phyloP scores from a whole-genome alignment of 2,329 filamentous ascomycete genomes.

The Colletotrichum cordylinicola region DNA sequence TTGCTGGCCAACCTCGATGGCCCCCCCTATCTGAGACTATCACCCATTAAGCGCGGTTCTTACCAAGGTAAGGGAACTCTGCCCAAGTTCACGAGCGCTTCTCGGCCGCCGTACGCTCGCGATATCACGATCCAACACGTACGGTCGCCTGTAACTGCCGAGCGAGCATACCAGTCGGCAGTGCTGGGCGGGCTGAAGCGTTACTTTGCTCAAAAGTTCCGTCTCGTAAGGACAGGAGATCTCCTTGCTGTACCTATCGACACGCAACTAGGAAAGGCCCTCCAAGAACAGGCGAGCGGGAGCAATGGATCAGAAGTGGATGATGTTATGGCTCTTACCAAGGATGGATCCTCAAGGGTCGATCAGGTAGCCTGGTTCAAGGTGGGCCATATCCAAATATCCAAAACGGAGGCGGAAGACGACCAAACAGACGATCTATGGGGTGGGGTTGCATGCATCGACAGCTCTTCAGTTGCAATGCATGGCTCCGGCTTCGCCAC shows the following conservation, averaged over 20 bases:
- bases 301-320: conserved; percentile 72
- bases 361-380: conserved; percentile 90
- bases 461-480: conserved; percentile 86
- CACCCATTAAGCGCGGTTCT: conserved; percentile 64
- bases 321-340: conserved; percentile 62
- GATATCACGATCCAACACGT: conserved; percentile 91
- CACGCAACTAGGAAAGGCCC: conserved; percentile 78
- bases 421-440: conserved; percentile 73
- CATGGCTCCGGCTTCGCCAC: conserved; percentile 90
- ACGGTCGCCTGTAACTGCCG: conserved; percentile 86
- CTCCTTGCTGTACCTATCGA: conserved; percentile 90
- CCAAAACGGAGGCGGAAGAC: conserved; percentile 54
- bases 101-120: conserved; percentile 63
- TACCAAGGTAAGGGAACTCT: conserved; percentile 58
- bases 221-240: conserved; percentile 86
- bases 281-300: conserved; percentile 72
- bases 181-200: conserved; percentile 86
- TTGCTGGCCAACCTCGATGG: conserved; percentile 85
- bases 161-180: conserved; percentile 83
- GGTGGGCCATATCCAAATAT: conserved; percentile 74
- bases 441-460: conserved; percentile 86
- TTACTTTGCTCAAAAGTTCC: conserved; percentile 83
- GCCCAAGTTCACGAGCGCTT: conserved; percentile 60
- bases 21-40: conserved; percentile 79
- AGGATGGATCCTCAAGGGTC: conserved; percentile 41